Percentiles rank a stretch among this genome's conserved stretches.
phyloP scores from a whole-genome alignment of 1,139 yeast species.

The Zhuliangozyma blackwelliae region DNA sequence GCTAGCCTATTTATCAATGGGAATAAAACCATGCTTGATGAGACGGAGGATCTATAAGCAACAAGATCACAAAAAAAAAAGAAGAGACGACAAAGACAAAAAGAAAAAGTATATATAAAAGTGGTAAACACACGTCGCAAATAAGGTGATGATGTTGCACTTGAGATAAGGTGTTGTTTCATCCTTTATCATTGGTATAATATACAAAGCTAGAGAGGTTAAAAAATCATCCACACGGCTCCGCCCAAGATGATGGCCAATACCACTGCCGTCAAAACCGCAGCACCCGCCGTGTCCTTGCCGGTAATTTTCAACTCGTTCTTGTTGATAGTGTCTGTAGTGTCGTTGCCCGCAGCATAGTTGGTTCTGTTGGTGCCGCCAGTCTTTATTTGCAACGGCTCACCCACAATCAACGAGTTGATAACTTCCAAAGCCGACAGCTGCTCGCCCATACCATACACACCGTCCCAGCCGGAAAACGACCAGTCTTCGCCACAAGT shows the following conservation, averaged over 20 bases:
- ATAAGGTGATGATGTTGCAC: too few relatives aligned
- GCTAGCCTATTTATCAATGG: slow-evolving; percentile 39
- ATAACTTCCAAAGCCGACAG: slow-evolving; percentile 72
- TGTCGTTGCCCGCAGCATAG: slow-evolving; percentile 43
- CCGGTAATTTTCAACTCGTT: slow-evolving; percentile 28
- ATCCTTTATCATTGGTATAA: neutral
- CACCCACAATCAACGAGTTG: slow-evolving; percentile 25
- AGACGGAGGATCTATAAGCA: neutral
- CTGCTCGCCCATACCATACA: slow-evolving; percentile 76
- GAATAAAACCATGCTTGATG: slow-evolving; percentile 35
- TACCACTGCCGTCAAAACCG: slow-evolving; percentile 41
- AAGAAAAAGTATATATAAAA: neutral
- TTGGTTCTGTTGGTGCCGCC: slow-evolving; percentile 48
- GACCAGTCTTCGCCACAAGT: slow-evolving; percentile 75
- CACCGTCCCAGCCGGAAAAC: slow-evolving; percentile 54
- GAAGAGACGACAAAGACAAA: neutral
- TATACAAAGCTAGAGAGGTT: slow-evolving; percentile 7
- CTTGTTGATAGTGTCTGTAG: slow-evolving; percentile 21
- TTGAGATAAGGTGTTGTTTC: too few relatives aligned
- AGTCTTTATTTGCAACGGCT: slow-evolving; percentile 34
- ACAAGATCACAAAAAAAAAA: neutral
- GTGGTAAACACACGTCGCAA: neutral
- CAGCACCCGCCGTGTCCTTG: slow-evolving; percentile 48
- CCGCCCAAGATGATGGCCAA: slow-evolving; percentile 36
- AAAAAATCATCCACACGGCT: slow-evolving; percentile 44